Percentiles rank a stretch among this genome's conserved stretches.
Evolutionary conservation across 345 rosid species (phyloP).

Genomic region (Gossypium stocksii): DNA sequence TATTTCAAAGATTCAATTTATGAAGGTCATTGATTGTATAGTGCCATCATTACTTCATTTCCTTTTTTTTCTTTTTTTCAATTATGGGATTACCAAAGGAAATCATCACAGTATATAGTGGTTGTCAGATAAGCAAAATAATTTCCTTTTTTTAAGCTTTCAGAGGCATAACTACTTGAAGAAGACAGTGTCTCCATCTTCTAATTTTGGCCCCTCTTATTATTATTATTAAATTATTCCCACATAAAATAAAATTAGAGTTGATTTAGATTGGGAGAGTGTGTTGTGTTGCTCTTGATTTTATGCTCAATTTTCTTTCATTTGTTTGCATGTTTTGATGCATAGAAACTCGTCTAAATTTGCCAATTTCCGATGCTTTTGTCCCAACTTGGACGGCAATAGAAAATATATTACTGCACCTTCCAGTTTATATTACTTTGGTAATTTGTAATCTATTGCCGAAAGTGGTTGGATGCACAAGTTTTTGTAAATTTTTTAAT

Average conservation of each 20-base stretch:
- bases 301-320: background rate
- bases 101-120: slow-evolving; percentile 15
- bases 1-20: background rate
- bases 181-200: background rate
- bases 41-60: slow-evolving; percentile 4
- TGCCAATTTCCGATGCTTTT: slow-evolving; percentile 12
- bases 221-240: too few species aligned
- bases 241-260: too few species aligned
- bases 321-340: slow-evolving; percentile 3
- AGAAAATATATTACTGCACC: background rate
- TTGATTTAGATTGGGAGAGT: background rate
- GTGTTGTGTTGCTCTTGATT: slow-evolving; percentile 7
- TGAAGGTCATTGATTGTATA: background rate
- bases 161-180: background rate
- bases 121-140: slow-evolving; percentile 7
- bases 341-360: background rate
- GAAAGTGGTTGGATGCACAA: background rate
- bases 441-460: background rate
- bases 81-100: slow-evolving; percentile 9
- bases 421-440: slow-evolving; percentile 2
- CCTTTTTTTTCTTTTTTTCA: background rate
- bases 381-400: slow-evolving; percentile 1
- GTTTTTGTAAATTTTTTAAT: background rate
- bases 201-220: background rate
- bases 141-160: background rate